Base-by-base conservation (phyloP, 2,329 filamentous ascomycete species). In the Alternaria sp. region DNA sequence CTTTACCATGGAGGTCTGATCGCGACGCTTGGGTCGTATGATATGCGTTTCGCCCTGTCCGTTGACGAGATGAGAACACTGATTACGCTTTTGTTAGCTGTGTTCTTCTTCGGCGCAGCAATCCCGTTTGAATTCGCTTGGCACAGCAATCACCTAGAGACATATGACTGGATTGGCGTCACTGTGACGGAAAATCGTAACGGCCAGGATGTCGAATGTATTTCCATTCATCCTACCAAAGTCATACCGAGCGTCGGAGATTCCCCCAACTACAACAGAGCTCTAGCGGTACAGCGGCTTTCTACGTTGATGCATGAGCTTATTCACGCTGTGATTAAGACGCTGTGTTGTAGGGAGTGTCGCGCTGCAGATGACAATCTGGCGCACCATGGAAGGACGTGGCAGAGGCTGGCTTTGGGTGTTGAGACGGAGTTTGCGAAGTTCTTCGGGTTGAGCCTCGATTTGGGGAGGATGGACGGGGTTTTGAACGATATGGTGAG, bases 231-330 rank as follows among this genome's bases (percentile, higher is more conserved):
- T 50, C 25, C 47, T 6, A 30, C 26, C 1, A 28, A 1, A 20
- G 21, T 18, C 26, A 20, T 3, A 10, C 2, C 3, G 9, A 8
- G 1, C 15, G 23, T 1, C 0, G 5, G 5, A 2, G n/a, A n/a
- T n/a, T 5, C 6, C n/a, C 46, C 0, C n/a, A 2, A 14, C 8
- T 26, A 3, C 3, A 14, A 0, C 6, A 5, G 18, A 18, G 26
- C 47, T 12, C 6, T 50, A 4, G 47, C 47, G 7, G 8, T 30
- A 5, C 47, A 50, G 1, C 47, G 47, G 11, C 25, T 50, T 12
- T 50, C 47, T 12, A 50, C 47, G 4, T 30, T 50, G 1, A 30
- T 30, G 6, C 47, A 50, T 18, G 47, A 50, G 47, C 11, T 50
- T 5, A 30, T 50, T 2, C 47, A 50, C 20, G 47, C 25, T 15